Conservation (phyloP, 306 rosid genomes). For the Lathyrus tuberosus region DNA sequence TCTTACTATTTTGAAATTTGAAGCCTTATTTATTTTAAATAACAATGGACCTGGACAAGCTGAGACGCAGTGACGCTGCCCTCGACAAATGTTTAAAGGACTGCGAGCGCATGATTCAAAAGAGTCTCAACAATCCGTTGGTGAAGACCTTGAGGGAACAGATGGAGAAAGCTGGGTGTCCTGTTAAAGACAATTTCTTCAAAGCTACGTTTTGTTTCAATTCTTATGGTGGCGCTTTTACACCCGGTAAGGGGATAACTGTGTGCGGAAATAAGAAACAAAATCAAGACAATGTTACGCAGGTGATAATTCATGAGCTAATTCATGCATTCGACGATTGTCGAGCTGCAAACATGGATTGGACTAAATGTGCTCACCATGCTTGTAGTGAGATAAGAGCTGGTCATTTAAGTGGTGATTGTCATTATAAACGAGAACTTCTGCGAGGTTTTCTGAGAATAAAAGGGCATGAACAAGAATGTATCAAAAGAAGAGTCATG, state of each 20-base stretch:
- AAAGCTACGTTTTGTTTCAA: conserved; percentile 42
- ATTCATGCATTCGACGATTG: conserved; percentile 83
- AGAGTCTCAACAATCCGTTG: conserved; percentile 33
- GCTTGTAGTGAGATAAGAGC: conserved; percentile 91
- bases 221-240: conserved; percentile 45
- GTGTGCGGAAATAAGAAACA: conserved; percentile 55
- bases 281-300: conserved; percentile 71
- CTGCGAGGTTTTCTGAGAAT: conserved; percentile 65
- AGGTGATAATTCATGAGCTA: conserved; percentile 66
- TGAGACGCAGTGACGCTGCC: no score
- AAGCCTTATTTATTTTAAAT: no score
- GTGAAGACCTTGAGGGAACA: conserved; percentile 64
- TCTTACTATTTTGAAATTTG: no score
- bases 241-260: conserved; percentile 67
- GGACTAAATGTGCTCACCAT: conserved; percentile 76
- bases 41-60: no score
- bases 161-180: conserved; percentile 69
- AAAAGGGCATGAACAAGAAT: conserved; percentile 90
- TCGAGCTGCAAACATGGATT: conserved; percentile 63
- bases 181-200: conserved; percentile 54
- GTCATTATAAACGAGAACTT: conserved; percentile 79
- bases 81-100: not conserved
- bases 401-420: conserved; percentile 76
- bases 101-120: not conserved
- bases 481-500: conserved; percentile 77